Base-by-base conservation (phyloP, 441 rosid species). In the Erodium texanum region DNA sequence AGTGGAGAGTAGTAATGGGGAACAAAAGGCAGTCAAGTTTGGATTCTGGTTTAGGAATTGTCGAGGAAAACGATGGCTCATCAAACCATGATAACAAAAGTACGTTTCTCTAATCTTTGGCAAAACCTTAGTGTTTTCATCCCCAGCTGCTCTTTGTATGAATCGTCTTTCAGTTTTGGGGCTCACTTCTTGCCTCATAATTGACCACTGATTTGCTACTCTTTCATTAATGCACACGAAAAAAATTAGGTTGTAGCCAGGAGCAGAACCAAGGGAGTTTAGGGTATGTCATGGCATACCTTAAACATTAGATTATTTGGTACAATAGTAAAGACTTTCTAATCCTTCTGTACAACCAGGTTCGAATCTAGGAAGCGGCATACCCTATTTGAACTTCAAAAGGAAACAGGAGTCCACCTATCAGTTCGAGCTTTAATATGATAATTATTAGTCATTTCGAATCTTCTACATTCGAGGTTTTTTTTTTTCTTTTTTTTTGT, bases 31-130 rank as follows among this genome's bases (percentile, higher is more conserved):
- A 82, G 85, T 82, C 83, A 73, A 32, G 75, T 75, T 76, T 70
- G 1, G 82, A 82, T 83, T 74, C 75, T 70, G 82, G 81, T 78
- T 80, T 80, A 82, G 80, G 84, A 83, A 74, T 79, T 83, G 77
- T 77, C 69, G 71, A 72, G 79, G 74, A 74, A 81, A 78, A 68
- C 72, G 74, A 29, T 48, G 67, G 67, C 38, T 45, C 71, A 66
- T 15, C 24, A 32, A 70, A 67, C 75, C 56, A 74, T 67, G 41
- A 78, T 68, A 18, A 62, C 71, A 62, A 75, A 70, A 78, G 72
- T 70, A 19, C 69, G 76, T 74, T 74, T 74, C 70, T 72, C 61
- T 50, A 54, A 18, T 54, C 62, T 19, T 7, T 54, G 23, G 24
- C 24, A 54, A 54, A 54, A 18, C 62, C 62, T 2, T 52, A 54